Evolutionary conservation across 306 rosid species (phyloP).

Genomic region (Psophocarpus tetragonolobus): DNA sequence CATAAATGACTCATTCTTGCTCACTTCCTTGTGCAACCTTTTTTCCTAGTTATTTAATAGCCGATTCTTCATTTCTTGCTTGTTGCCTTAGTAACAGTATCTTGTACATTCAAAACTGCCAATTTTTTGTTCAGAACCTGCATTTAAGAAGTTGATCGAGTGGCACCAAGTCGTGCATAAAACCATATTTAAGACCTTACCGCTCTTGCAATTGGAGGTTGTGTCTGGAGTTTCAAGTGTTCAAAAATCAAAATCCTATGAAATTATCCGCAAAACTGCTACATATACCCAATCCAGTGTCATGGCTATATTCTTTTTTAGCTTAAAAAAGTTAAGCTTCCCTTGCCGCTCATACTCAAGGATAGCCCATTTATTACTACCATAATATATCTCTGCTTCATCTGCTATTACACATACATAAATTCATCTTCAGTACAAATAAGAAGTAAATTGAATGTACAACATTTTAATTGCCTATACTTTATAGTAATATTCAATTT

Average conservation of each 20-base stretch:
- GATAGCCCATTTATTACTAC: constrained; percentile 33
- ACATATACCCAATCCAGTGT: constrained; percentile 36
- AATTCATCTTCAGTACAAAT: not conserved
- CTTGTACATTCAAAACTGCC: constrained; percentile 34
- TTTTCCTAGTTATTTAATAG: not conserved
- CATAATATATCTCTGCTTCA: constrained; percentile 18
- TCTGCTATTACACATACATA: constrained; percentile 12
- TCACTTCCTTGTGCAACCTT: too few species aligned
- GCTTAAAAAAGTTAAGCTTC: constrained; percentile 8
- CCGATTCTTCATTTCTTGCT: constrained; percentile 22
- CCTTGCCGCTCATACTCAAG: constrained; percentile 36
- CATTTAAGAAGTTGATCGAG: constrained; percentile 33
- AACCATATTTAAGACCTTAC: constrained; percentile 20
- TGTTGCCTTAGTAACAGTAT: not conserved
- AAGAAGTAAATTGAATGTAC: not conserved
- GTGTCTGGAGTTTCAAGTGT: not conserved
- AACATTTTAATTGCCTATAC: not conserved
- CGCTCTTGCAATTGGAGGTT: constrained; percentile 25
- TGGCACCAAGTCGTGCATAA: not conserved
- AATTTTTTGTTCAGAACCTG: constrained; percentile 30
- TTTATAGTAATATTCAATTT: too few species aligned
- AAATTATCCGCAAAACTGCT: constrained; percentile 16
- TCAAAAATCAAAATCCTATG: constrained; percentile 7
- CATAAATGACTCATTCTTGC: not conserved
- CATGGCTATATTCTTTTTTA: constrained; percentile 25